Conservation (phyloP, 495 filamentous ascomycete genomes). For the Tuber melanosporum region DNA sequence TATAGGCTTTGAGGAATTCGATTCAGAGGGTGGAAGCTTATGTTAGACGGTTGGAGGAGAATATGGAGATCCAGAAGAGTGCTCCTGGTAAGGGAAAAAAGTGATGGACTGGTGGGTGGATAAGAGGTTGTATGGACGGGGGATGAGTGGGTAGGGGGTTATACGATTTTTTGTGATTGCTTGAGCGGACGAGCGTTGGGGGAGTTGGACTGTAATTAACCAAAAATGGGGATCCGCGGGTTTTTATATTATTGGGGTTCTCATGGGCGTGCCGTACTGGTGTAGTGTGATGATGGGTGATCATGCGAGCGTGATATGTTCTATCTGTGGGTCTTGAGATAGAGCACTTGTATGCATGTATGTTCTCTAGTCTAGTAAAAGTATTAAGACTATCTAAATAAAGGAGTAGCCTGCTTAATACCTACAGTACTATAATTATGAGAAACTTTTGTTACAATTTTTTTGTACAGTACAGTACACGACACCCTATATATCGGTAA, state of each 20-base stretch:
- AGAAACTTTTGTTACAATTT: neutral
- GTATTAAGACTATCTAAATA: neutral
- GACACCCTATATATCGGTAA: neutral
- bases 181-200: neutral
- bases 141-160: neutral
- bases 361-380: neutral
- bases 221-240: neutral
- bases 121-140: neutral
- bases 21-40: conserved; percentile 80
- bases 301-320: neutral
- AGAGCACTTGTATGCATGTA: neutral
- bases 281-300: neutral
- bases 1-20: conserved; percentile 76
- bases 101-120: neutral
- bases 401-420: neutral
- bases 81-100: conserved; percentile 6
- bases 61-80: conserved; percentile 59
- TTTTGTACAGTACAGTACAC: neutral
- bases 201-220: neutral
- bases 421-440: neutral
- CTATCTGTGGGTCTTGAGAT: neutral
- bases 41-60: conserved; percentile 72
- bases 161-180: neutral
- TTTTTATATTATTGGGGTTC: neutral
- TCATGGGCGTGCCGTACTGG: neutral